Evolutionary conservation across 164 flowering plant genomes (phyloP).

Genomic region (Cinnamomum micranthum): DNA sequence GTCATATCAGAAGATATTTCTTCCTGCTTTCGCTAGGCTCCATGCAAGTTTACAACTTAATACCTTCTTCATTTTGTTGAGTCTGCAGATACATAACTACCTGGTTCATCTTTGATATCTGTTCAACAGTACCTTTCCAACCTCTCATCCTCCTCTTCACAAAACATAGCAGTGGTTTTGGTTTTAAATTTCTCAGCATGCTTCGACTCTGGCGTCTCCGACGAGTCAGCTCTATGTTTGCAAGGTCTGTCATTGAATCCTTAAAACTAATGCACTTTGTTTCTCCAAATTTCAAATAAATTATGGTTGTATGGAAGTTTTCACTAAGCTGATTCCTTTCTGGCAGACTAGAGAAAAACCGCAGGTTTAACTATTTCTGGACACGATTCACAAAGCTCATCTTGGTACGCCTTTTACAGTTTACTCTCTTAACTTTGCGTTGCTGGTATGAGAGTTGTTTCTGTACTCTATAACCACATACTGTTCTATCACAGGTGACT

Average conservation of each 20-base stretch:
- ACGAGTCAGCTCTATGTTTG: constrained; percentile 91
- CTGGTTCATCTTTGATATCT: constrained; percentile 88
- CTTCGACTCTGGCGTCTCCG: constrained; percentile 96
- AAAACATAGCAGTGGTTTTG: constrained; percentile 44
- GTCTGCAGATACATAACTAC: constrained; percentile 78
- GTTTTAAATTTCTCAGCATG: constrained; percentile 70
- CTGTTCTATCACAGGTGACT: constrained; percentile 56
- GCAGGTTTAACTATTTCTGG: constrained; percentile 94
- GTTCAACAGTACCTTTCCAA: constrained; percentile 86
- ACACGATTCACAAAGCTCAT: constrained; percentile 85
- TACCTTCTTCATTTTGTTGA: background rate
- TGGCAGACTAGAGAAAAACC: constrained; percentile 93
- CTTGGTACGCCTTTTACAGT: constrained; percentile 43
- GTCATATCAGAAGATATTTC: background rate
- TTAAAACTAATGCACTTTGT: constrained; percentile 6
- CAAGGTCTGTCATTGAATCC: constrained; percentile 51
- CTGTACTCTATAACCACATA: background rate
- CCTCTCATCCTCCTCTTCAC: constrained; percentile 60
- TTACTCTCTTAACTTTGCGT: background rate
- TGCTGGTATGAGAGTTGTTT: background rate
- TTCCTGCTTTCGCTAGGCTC: background rate
- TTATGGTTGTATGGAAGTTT: constrained; percentile 6
- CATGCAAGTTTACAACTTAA: background rate
- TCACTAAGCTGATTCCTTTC: constrained; percentile 24
- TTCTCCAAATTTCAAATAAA: constrained; percentile 19